phyloP scores from a whole-genome alignment of 306 rosid genomes.

The Cicer judaicum region DNA sequence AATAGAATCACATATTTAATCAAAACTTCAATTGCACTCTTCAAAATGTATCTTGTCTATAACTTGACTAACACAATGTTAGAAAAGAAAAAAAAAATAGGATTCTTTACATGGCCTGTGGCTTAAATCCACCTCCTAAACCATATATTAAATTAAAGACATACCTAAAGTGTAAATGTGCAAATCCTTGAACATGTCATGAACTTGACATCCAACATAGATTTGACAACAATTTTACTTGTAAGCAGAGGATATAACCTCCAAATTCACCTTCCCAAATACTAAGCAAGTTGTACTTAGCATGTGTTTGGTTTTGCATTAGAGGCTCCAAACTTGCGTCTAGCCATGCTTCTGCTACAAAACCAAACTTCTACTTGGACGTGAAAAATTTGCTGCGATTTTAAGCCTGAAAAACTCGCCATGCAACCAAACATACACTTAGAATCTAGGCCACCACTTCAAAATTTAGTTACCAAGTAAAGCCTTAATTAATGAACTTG shows the following conservation, averaged over 20 bases:
- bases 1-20: neutral
- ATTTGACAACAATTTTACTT: constrained; percentile 1
- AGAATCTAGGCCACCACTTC: neutral
- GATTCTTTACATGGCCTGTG: neutral
- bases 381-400: too few relatives aligned
- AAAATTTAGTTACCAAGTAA: constrained; percentile 9
- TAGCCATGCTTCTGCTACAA: too few relatives aligned
- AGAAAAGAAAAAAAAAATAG: neutral
- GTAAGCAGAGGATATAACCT: neutral
- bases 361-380: too few relatives aligned
- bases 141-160: neutral
- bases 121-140: neutral
- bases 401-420: too few relatives aligned
- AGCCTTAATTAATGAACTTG: too few relatives aligned
- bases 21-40: constrained; percentile 33
- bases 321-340: too few relatives aligned
- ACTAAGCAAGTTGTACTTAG: neutral
- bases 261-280: neutral
- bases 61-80: constrained; percentile 29
- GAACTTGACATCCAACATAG: constrained; percentile 19
- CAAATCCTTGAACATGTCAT: constrained; percentile 22
- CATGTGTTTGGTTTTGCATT: too few relatives aligned
- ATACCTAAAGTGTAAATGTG: constrained; percentile 26
- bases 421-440: neutral
- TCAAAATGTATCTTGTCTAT: neutral